A percentile compares a stretch with the other conserved stretches of the same genome.
Evolutionary conservation across 257 asterid species (phyloP).

Genomic region (Galeopsis tetrahit): DNA sequence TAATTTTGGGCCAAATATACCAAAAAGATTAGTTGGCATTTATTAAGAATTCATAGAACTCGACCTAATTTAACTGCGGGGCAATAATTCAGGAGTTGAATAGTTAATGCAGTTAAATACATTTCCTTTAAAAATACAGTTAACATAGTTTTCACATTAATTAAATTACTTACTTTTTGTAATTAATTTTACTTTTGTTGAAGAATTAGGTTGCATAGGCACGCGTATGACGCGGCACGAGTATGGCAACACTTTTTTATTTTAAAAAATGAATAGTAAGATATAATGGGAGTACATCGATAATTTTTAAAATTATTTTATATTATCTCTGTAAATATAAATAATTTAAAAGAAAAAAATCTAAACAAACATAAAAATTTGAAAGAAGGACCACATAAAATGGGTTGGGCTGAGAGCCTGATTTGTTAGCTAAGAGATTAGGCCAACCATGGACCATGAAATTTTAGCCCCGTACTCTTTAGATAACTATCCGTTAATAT

Average conservation of each 20-base stretch:
- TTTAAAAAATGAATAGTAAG: too few species aligned
- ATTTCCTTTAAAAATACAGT: neutral
- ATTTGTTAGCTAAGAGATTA: neutral
- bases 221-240: too few species aligned
- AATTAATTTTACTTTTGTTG: neutral
- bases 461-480: neutral
- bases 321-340: too few species aligned
- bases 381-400: neutral
- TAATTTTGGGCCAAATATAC: constrained; percentile 9
- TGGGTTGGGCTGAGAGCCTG: neutral
- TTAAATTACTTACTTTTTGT: neutral
- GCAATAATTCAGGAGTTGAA: constrained; percentile 23
- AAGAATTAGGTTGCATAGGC: too few species aligned
- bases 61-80: constrained; percentile 40
- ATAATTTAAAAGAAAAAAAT: too few species aligned
- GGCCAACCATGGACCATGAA: neutral
- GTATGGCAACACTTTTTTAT: too few species aligned
- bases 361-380: too few species aligned
- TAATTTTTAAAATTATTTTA: too few species aligned
- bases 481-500: neutral
- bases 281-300: too few species aligned
- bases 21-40: constrained; percentile 33
- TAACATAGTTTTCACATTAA: neutral
- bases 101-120: constrained; percentile 1
- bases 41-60: constrained; percentile 16